A percentile compares a stretch with the other conserved stretches of the same genome.
Evolutionary conservation across 768 basidiomycete genomes (phyloP).

Genomic region (Astraeus odoratus): DNA sequence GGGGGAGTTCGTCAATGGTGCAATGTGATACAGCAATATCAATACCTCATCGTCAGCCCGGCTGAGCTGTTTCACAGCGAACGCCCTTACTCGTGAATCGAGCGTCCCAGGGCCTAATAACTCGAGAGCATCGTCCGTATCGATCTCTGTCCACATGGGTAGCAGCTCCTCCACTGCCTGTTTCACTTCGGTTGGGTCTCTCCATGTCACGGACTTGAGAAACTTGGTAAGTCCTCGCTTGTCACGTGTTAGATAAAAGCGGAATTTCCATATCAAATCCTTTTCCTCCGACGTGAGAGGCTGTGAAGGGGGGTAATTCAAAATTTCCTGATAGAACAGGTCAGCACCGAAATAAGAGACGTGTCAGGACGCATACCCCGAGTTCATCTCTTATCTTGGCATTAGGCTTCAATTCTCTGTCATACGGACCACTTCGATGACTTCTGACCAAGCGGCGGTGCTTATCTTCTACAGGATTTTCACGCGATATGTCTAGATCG

Average conservation of each 20-base stretch:
- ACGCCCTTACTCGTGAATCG: constrained; percentile 88
- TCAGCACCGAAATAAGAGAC: constrained; percentile 43
- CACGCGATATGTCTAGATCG: constrained; percentile 85
- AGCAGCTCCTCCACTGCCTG: constrained; percentile 95
- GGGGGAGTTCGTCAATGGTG: not conserved
- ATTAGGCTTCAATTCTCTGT: constrained; percentile 93
- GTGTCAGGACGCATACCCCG: constrained; percentile 57
- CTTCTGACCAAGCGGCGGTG: constrained; percentile 91
- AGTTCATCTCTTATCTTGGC: constrained; percentile 93
- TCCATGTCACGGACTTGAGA: constrained; percentile 95
- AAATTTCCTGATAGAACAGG: constrained; percentile 57
- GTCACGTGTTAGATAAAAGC: constrained; percentile 92
- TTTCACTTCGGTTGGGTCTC: constrained; percentile 92
- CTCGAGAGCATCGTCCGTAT: constrained; percentile 94
- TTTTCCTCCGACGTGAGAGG: constrained; percentile 86
- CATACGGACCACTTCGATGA: constrained; percentile 90
- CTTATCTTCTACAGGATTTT: constrained; percentile 97
- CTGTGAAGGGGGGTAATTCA: constrained; percentile 87
- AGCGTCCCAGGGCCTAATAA: constrained; percentile 85
- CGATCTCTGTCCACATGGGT: constrained; percentile 96
- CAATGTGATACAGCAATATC: constrained; percentile 4
- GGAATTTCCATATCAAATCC: constrained; percentile 96
- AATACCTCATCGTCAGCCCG: constrained; percentile 91
- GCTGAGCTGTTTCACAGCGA: constrained; percentile 86
- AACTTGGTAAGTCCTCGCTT: constrained; percentile 96